Evolutionary conservation across 306 rosid species (phyloP).

Genomic region (Benincasa hispida): DNA sequence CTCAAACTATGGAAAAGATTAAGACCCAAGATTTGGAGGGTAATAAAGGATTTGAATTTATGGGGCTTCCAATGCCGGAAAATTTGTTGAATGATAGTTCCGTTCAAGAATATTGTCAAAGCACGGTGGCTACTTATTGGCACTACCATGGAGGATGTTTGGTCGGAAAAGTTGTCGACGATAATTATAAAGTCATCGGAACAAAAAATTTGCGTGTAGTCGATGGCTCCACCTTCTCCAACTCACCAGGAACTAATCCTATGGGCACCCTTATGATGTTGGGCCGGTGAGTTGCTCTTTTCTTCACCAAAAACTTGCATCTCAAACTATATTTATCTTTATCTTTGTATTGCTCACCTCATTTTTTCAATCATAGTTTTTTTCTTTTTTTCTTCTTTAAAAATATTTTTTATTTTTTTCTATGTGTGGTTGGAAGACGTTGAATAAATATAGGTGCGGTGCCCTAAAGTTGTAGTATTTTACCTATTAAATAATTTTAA

Average conservation of each 20-base stretch:
- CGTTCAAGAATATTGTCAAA: neutral
- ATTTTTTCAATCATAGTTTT: too few relatives aligned
- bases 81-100: neutral
- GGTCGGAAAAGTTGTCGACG: conserved; percentile 18
- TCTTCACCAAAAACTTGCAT: too few relatives aligned
- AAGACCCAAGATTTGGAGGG: neutral
- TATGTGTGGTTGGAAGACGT: too few relatives aligned
- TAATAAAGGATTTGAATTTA: neutral
- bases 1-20: neutral
- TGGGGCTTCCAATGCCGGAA: neutral
- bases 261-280: conserved; percentile 21
- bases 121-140: conserved; percentile 12
- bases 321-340: too few relatives aligned
- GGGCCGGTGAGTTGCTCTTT: conserved; percentile 2
- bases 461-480: too few relatives aligned
- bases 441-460: too few relatives aligned
- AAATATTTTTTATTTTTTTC: too few relatives aligned
- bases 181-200: conserved; percentile 10
- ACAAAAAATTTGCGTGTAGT: conserved; percentile 9
- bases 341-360: too few relatives aligned
- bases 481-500: too few relatives aligned
- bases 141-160: conserved; percentile 23
- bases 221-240: conserved; percentile 4
- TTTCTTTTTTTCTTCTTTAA: too few relatives aligned
- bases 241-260: conserved; percentile 22